Conservation (phyloP, 768 basidiomycete genomes). For the Tricholomella constricta region DNA sequence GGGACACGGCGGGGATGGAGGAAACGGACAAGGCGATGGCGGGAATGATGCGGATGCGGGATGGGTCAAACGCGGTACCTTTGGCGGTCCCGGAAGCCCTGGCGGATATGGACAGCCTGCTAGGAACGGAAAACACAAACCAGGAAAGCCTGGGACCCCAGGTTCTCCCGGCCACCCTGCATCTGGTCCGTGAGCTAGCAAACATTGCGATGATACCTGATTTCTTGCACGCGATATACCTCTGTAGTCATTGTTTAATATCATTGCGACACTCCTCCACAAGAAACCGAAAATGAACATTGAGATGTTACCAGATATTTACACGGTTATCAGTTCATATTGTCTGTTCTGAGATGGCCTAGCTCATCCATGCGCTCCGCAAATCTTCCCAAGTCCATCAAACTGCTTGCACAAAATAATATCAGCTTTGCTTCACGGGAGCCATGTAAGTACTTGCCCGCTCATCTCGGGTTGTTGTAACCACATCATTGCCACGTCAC, state of each 20-base stretch:
- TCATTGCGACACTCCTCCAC: not conserved
- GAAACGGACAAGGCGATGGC: slow-evolving; percentile 1
- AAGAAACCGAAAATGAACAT: not conserved
- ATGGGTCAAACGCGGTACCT: slow-evolving; percentile 2
- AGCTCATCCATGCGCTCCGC: not conserved
- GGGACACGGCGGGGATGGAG: not conserved
- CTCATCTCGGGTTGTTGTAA: slow-evolving; percentile 15
- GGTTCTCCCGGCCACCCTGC: slow-evolving; percentile 11
- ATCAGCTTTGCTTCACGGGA: not conserved
- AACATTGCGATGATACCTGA: too few relatives aligned
- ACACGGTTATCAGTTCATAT: not conserved
- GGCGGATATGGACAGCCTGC: slow-evolving; percentile 7
- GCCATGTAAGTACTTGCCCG: slow-evolving; percentile 2
- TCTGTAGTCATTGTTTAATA: not conserved
- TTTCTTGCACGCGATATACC: not conserved
- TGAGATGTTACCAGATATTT: too few relatives aligned
- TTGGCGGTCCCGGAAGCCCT: slow-evolving; percentile 13
- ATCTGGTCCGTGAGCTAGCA: too few relatives aligned
- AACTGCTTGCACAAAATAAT: not conserved
- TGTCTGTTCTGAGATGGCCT: not conserved
- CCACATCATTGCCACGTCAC: slow-evolving; percentile 15
- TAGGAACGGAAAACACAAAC: not conserved
- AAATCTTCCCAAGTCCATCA: slow-evolving; percentile 11
- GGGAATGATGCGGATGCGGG: slow-evolving; percentile 7
- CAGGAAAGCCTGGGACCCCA: slow-evolving; percentile 14